Evolutionary conservation across 768 basidiomycete species (phyloP).

Genomic region (Suillus americanus): DNA sequence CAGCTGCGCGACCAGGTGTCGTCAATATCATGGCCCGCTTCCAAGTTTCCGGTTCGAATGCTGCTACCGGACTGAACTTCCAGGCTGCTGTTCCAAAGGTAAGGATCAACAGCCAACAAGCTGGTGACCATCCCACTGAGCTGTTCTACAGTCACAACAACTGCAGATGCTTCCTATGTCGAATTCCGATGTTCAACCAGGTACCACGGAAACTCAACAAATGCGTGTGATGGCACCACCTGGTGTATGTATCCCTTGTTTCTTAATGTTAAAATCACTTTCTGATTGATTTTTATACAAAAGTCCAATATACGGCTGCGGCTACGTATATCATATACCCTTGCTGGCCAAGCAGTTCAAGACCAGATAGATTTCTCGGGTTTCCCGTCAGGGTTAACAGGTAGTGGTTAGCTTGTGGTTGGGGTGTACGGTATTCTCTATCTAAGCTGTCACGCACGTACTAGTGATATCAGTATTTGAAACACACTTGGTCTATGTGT

Average conservation of each 20-base stretch:
- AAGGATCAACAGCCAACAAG: conserved; percentile 11
- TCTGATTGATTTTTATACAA: conserved; percentile 9
- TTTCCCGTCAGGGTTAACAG: conserved; percentile 77
- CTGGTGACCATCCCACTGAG: neutral
- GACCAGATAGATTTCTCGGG: conserved; percentile 95
- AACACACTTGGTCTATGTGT: neutral
- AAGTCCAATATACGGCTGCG: conserved; percentile 84
- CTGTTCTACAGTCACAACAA: conserved; percentile 79
- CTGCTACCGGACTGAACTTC: conserved; percentile 75
- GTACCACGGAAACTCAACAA: conserved; percentile 88
- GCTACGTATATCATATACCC: conserved; percentile 77
- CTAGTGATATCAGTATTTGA: neutral
- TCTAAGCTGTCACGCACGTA: conserved; percentile 15
- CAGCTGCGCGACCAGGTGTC: conserved; percentile 77
- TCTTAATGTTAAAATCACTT: conserved; percentile 10
- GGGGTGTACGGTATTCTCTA: conserved; percentile 18
- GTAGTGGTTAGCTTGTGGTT: conserved; percentile 23
- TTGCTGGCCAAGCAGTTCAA: conserved; percentile 68
- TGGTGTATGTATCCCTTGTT: conserved; percentile 57
- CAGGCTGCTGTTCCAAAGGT: conserved; percentile 98
- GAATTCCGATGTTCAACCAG: conserved; percentile 73
- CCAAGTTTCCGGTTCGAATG: conserved; percentile 56
- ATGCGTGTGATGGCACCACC: conserved; percentile 88
- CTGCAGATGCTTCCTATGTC: conserved; percentile 99
- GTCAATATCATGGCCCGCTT: conserved; percentile 91